Percentiles rank a stretch among this genome's conserved stretches.
Conservation (phyloP, 306 rosid species). For the Trifolium repens region DNA sequence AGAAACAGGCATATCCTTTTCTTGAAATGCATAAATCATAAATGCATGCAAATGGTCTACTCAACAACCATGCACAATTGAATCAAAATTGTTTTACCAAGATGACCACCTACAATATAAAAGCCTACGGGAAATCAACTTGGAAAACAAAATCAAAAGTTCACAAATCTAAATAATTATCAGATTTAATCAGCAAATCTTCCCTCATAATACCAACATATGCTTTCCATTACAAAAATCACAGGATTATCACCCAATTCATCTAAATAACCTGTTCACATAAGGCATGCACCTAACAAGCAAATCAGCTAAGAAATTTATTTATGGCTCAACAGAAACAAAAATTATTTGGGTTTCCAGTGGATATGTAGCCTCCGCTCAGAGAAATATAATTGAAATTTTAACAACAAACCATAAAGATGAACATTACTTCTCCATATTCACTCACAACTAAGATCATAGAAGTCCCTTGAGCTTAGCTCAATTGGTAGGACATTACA, state of each 20-base stretch:
- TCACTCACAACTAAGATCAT: slow-evolving; percentile 33
- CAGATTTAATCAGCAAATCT: slow-evolving; percentile 25
- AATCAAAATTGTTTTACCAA: not conserved
- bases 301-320: slow-evolving; percentile 15
- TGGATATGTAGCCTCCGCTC: not conserved
- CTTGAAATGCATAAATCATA: slow-evolving; percentile 3
- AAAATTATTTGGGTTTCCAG: not conserved
- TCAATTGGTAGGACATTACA: too few relatives aligned
- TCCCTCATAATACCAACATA: slow-evolving; percentile 23
- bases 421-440: slow-evolving; percentile 12
- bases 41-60: not conserved
- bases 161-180: slow-evolving; percentile 6
- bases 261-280: slow-evolving; percentile 22
- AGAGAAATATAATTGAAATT: slow-evolving; percentile 15
- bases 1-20: not conserved
- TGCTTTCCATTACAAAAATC: slow-evolving; percentile 27
- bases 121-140: not conserved
- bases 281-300: slow-evolving; percentile 18
- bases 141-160: not conserved
- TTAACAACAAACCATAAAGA: slow-evolving; percentile 2
- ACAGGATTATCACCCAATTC: slow-evolving; percentile 35
- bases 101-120: too few relatives aligned
- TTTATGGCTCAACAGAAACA: slow-evolving; percentile 17
- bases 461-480: not conserved
- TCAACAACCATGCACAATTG: slow-evolving; percentile 10